Conservation (phyloP, 2,329 filamentous ascomycete species). For the Sporothrix brunneoviolacea region DNA sequence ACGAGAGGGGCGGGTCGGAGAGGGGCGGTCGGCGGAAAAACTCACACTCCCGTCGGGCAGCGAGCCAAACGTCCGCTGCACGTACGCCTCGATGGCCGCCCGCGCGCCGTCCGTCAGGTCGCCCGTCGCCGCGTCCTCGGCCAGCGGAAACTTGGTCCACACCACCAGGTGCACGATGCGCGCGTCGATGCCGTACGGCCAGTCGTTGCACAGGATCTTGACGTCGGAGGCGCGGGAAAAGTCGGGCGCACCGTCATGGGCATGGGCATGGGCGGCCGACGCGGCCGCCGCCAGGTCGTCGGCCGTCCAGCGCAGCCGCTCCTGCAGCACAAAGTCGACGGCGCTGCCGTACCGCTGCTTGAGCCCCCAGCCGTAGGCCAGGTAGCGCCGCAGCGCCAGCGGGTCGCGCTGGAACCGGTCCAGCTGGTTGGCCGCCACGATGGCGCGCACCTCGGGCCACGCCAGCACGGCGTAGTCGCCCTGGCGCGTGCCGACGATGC, state of each 20-base stretch:
- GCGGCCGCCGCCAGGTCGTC: constrained; percentile 29
- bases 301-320: constrained; percentile 63
- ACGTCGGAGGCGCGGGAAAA: constrained; percentile 28
- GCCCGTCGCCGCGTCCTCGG: constrained; percentile 58
- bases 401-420: constrained; percentile 71
- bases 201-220: constrained; percentile 74
- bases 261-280: constrained; percentile 20
- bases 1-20: neutral
- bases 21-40: constrained; percentile 7
- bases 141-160: constrained; percentile 83
- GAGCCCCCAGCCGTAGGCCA: constrained; percentile 60
- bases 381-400: constrained; percentile 70
- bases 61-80: constrained; percentile 58
- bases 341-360: constrained; percentile 66
- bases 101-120: constrained; percentile 61
- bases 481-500: constrained; percentile 66
- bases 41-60: constrained; percentile 49
- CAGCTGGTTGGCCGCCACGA: constrained; percentile 61
- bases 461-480: constrained; percentile 52
- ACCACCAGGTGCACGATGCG: constrained; percentile 79
- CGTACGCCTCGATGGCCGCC: constrained; percentile 62
- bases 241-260: constrained; percentile 32
- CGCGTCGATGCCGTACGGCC: constrained; percentile 80
- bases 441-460: constrained; percentile 63
- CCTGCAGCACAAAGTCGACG: constrained; percentile 64